phyloP scores from a whole-genome alignment of 2,329 filamentous ascomycete species.

The Macrophomina phaseolina region DNA sequence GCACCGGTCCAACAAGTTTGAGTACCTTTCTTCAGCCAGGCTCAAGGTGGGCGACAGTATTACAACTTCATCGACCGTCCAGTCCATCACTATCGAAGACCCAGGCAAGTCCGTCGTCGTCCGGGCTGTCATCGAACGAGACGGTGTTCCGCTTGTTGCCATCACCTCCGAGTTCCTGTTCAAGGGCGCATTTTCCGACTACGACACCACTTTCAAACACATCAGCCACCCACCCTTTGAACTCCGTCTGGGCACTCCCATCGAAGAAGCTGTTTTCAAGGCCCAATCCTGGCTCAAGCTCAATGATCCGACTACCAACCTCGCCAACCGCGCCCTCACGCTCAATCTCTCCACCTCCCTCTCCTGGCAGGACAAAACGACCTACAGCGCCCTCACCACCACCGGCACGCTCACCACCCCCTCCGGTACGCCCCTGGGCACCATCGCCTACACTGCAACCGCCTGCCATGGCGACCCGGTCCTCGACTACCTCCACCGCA shows the following conservation, averaged over 20 bases:
- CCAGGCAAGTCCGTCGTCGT: conserved; percentile 31
- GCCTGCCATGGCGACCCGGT: conserved; percentile 33
- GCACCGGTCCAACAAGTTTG: conserved; percentile 33
- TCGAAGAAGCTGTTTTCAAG: background rate
- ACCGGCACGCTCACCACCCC: background rate
- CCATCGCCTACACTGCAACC: background rate
- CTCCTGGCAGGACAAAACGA: background rate
- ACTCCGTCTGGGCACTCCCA: background rate
- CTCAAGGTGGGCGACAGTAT: conserved; percentile 30
- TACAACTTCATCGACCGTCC: conserved; percentile 25
- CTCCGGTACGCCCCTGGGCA: background rate
- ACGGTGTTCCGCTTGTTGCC: conserved; percentile 30
- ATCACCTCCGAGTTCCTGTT: conserved; percentile 33
- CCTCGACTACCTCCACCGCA: conserved; percentile 34
- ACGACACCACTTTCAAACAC: background rate
- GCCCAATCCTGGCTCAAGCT: background rate
- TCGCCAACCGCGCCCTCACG: conserved; percentile 28
- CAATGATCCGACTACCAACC: background rate
- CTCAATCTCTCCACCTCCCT: conserved; percentile 30
- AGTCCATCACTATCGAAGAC: conserved; percentile 28
- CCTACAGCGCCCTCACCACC: background rate
- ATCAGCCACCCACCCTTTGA: background rate
- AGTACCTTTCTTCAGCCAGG: conserved; percentile 14
- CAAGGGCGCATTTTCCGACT: conserved; percentile 30
- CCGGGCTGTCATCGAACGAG: conserved; percentile 29